Base-by-base conservation (phyloP, 768 basidiomycete species). In the Tephrocybe rancida region DNA sequence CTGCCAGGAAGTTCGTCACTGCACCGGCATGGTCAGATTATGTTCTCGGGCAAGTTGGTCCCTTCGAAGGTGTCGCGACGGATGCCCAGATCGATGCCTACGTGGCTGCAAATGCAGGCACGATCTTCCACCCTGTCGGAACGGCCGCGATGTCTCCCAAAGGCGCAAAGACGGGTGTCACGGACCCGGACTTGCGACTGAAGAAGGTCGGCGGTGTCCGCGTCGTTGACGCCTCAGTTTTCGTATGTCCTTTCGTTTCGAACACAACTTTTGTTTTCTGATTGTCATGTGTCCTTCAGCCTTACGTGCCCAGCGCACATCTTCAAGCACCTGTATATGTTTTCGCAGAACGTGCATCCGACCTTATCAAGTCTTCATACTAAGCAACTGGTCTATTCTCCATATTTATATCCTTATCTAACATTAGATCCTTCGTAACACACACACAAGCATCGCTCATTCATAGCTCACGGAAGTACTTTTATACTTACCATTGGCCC, bases 201-300 rank as follows among this genome's bases (percentile, higher is more conserved):
- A 70, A 72, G 58, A 67, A 67, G 8, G 53, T 65, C 3, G 43
- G 21, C 1, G 71, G 68, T 6, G 38, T 74, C 14, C 57, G 73
- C 4, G 62, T 74, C 14, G 66, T 73, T 19, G 71, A 74, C 55
- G 63, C 67, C 6, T 70, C 68, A 25, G 63, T 73, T 29, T 45
- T 59, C 22, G 58, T 59, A 37, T 24, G 57, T 52, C 24, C 34
- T 45, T 29, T 5, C 26, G 4, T 27, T 24, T 35, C 13, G 16
- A 0, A 18, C 9, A 19, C 18, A 19, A 42, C 4, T 16, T 42
- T 22, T 16, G 3, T 14, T 19, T 27, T 24, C 35, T 16, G 22
- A 41, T n/a, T 25, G 8, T 29, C 3, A 30, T 18, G 5, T 19
- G 21, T n/a, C n/a, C n/a, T n/a, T n/a, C 24, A 59, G 58, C 58